Evolutionary conservation across 345 rosid genomes (phyloP), one percentile per base, ranked within the genome.

Genomic region (Acer yangbiense): DNA sequence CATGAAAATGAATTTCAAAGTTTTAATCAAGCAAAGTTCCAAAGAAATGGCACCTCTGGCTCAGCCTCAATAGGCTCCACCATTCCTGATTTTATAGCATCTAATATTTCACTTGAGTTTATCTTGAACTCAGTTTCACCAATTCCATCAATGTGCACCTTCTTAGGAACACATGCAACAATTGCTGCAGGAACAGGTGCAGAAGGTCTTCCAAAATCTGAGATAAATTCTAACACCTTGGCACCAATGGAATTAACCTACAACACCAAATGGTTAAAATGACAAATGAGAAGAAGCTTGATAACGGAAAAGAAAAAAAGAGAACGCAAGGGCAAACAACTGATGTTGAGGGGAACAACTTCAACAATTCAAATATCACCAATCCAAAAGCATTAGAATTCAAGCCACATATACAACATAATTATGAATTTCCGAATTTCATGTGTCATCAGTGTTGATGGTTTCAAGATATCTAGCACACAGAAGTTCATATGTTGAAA

Each of bases 151-250:
- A 88, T 77, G 71, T 97, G 96, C 82, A 94, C 90, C 73, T 88
- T 93, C 73, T 89, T 87, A 61, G 99, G 99, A 77, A 94, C 93
- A 85, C 99, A 97, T 65, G 98, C 98, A 89, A 97, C 98, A 77
- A 97, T 89, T 72, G 99, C 99, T 39, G 99, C 98, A 72, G 99
- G 98, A 82, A 85, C 83, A 16, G 99, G 98, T 70, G 98, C 93
- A 78, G 92, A 82, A 68, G 98, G 89, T 80, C 84, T 97, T 77
- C 99, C 99, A 84, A 92, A 94, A 86, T 94, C 98, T 65, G 99
- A 89, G 78, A 97, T 89, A 74, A 88, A 97, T 83, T 94, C 97
- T 77, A 97, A 82, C 54, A 97, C 89, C 87, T 93, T 78, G 55
- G 99, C 98, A 65, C 99, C 99, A 85, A 94, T 81, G 74, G 87